A percentile compares a stretch with the other conserved stretches of the same genome.
These are phyloP conservation scores for Hypoxylon lenormandii DNA, from an alignment of 495 filamentous ascomycete genomes.

Conservation along the genomic window DNA sequence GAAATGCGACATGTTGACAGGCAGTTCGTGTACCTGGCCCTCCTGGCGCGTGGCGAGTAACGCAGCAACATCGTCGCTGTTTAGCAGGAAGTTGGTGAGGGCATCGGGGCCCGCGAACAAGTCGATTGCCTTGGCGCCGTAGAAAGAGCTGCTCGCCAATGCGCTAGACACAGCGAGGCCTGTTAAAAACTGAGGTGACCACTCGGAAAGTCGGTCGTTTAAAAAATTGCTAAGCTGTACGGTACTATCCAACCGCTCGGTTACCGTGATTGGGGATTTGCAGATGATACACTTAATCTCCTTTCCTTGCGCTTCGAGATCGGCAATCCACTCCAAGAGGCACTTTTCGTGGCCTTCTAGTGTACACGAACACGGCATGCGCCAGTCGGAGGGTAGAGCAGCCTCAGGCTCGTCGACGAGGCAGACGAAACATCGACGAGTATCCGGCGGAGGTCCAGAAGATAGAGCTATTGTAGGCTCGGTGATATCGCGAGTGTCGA, in stretches of 20 bases:
- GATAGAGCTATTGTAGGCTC: constrained; percentile 10
- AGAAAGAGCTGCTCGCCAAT: constrained; percentile 57
- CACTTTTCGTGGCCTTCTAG: constrained; percentile 91
- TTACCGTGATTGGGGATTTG: constrained; percentile 80
- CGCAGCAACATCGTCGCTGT: constrained; percentile 6
- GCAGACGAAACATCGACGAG: constrained; percentile 92
- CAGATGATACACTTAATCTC: constrained; percentile 88
- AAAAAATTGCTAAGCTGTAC: constrained; percentile 69
- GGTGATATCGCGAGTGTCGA: constrained; percentile 37
- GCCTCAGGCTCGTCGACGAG: constrained; percentile 83
- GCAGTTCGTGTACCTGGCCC: not conserved
- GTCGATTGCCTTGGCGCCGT: constrained; percentile 52
- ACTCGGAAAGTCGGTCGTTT: constrained; percentile 64
- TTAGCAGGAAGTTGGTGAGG: constrained; percentile 45
- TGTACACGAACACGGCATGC: constrained; percentile 86
- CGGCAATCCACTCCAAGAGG: constrained; percentile 88
- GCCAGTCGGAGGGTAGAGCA: constrained; percentile 75
- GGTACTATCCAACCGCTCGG: constrained; percentile 75
- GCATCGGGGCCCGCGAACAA: constrained; percentile 55
- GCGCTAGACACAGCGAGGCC: constrained; percentile 67
- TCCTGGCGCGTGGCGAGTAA: constrained; percentile 16
- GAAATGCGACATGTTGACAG: constrained; percentile 42
- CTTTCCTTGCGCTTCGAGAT: constrained; percentile 72
- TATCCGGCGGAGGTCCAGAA: constrained; percentile 44
- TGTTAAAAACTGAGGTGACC: constrained; percentile 70